Percentiles rank a stretch among this genome's conserved stretches.
Conservation (phyloP, 2,329 filamentous ascomycete genomes). For the Coniochaeta pulveracea region DNA sequence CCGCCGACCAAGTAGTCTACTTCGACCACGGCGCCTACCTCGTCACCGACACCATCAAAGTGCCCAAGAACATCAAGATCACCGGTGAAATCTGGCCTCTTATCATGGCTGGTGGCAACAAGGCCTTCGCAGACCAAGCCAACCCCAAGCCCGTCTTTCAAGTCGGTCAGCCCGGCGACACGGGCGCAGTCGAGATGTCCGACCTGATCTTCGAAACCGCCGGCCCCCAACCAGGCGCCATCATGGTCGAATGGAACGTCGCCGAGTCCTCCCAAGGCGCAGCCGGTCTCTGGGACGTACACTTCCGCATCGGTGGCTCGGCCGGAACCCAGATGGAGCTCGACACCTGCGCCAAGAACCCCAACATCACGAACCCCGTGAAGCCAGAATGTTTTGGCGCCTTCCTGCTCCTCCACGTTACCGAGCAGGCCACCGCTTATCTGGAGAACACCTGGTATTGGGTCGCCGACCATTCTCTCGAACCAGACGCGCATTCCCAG, state of each 20-base stretch:
- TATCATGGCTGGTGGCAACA: slow-evolving; percentile 68
- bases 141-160: slow-evolving; percentile 81
- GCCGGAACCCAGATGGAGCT: slow-evolving; percentile 76
- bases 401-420: slow-evolving; percentile 59
- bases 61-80: slow-evolving; percentile 74
- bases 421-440: slow-evolving; percentile 54
- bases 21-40: slow-evolving; percentile 68
- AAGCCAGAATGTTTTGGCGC: slow-evolving; percentile 62
- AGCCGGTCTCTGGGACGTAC: slow-evolving; percentile 87
- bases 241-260: slow-evolving; percentile 88
- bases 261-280: slow-evolving; percentile 54
- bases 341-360: slow-evolving; percentile 68
- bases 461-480: slow-evolving; percentile 85
- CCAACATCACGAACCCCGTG: slow-evolving; percentile 45
- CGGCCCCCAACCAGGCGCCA: slow-evolving; percentile 74
- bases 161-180: slow-evolving; percentile 66
- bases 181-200: slow-evolving; percentile 74
- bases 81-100: slow-evolving; percentile 87
- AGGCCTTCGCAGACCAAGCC: slow-evolving; percentile 58
- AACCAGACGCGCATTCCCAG: slow-evolving; percentile 46
- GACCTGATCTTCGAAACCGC: slow-evolving; percentile 79
- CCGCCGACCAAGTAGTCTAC: slow-evolving; percentile 55
- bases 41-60: slow-evolving; percentile 56
- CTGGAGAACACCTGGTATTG: slow-evolving; percentile 87
- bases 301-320: slow-evolving; percentile 83